phyloP scores from a whole-genome alignment of 176 grass and related monocot genomes.

The Tillandsia fasciculata region DNA sequence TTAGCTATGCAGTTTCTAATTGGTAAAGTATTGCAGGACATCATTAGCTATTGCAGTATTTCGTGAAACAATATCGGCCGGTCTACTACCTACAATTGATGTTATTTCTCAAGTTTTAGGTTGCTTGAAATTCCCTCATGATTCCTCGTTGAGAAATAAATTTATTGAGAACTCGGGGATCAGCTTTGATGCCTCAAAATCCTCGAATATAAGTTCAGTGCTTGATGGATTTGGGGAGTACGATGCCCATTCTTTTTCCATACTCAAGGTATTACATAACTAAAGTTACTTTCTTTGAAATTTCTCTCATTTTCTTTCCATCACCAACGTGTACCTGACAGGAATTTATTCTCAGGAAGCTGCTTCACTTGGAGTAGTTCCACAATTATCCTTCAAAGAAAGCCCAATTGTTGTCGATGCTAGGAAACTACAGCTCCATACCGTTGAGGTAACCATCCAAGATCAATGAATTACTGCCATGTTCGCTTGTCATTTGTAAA shows the following conservation, averaged over 20 bases:
- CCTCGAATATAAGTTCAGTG: constrained; percentile 63
- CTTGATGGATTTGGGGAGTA: constrained; percentile 94
- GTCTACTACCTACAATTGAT: constrained; percentile 59
- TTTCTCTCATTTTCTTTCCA: background rate
- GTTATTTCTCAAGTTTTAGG: constrained; percentile 91
- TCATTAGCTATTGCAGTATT: constrained; percentile 62
- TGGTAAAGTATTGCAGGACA: constrained; percentile 48
- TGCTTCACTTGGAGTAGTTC: constrained; percentile 48
- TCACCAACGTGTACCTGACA: background rate
- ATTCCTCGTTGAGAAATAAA: constrained; percentile 46
- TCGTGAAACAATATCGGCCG: constrained; percentile 51
- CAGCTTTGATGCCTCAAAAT: constrained; percentile 54
- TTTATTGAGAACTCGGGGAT: constrained; percentile 71
- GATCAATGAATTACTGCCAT: background rate
- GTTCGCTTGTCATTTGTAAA: background rate
- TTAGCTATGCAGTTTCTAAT: background rate
- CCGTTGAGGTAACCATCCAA: constrained; percentile 42
- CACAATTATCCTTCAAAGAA: constrained; percentile 58
- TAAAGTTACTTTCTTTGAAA: background rate
- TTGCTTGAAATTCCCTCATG: constrained; percentile 78
- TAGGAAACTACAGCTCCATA: constrained; percentile 66
- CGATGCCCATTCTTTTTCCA: constrained; percentile 74
- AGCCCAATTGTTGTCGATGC: constrained; percentile 66
- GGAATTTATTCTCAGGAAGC: constrained; percentile 47
- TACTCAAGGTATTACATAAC: constrained; percentile 57